Evolutionary conservation across 1,139 yeast species (phyloP), one percentile per base, ranked within the genome.

Genomic region (Nakaseomyces sp.): DNA sequence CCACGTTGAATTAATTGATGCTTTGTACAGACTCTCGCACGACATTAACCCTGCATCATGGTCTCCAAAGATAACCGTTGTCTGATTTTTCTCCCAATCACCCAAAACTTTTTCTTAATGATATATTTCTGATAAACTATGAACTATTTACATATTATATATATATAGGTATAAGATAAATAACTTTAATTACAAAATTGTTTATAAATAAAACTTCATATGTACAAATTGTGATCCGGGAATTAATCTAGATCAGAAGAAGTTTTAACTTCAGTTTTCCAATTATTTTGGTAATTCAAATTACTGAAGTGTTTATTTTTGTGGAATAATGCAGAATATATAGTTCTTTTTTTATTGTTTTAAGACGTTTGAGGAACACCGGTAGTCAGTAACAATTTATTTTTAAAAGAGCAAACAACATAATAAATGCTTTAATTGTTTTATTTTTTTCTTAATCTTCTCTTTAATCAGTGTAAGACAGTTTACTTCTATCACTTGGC

Each of bases 401-500:
- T n/a, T n/a, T n/a, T n/a, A n/a, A n/a, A n/a, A n/a, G n/a, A n/a
- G n/a, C 5, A 26, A 26, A 26, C 30, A 26, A 26, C 12, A n/a
- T n/a, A n/a, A n/a, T n/a, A n/a, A n/a, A n/a, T n/a, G n/a, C 12
- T 26, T 9, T 26, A 26, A 26, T 26, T 6, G 13, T 26, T 26
- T 9, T 9, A n/a, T n/a, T n/a, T n/a, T n/a, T n/a, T n/a, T n/a
- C n/a, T n/a, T n/a, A n/a, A n/a, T n/a, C n/a, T n/a, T n/a, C n/a
- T n/a, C n/a, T 22, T 35, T 18, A 53, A 29, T 77, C 79, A 45
- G 79, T 84, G 54, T 80, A 70, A 3, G 87, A 79, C 46, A 83
- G 70, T 13, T 64, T 70, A 55, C 86, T 78, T 58, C 67, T 72
- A 51, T 77, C 78, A 43, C 87, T 79, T 40, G 91, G 88, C 52